These are phyloP conservation scores for Penicillium sp. DNA, from an alignment of 2,329 filamentous ascomycete genomes.

Conservation along the genomic window DNA sequence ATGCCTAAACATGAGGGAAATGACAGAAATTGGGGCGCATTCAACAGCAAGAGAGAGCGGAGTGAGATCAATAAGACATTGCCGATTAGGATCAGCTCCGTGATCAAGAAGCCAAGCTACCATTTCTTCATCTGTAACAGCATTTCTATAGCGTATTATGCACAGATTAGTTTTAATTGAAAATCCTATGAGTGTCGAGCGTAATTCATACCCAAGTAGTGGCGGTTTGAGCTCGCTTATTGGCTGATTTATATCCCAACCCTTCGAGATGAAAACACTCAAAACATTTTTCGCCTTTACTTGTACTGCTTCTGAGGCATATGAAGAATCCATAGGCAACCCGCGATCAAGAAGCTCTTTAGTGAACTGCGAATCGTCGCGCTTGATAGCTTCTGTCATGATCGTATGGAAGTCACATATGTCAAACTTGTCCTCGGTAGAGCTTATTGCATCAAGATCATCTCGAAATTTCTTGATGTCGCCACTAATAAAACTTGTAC, in stretches of 20 bases:
- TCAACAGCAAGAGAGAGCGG: conserved; percentile 30
- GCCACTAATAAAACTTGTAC: too few relatives aligned
- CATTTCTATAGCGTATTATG: too few relatives aligned
- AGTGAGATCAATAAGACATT: conserved; percentile 27
- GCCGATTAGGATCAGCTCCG: conserved; percentile 31
- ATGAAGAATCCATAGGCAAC: conserved; percentile 20
- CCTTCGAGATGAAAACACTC: conserved; percentile 16
- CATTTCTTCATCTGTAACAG: conserved; percentile 27
- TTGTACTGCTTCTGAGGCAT: conserved; percentile 19
- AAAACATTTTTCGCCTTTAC: conserved; percentile 16
- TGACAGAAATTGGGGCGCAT: conserved; percentile 18
- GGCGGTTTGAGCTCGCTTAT: conserved; percentile 23
- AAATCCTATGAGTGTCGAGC: too few relatives aligned
- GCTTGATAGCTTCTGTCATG: conserved; percentile 26
- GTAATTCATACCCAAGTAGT: conserved; percentile 25
- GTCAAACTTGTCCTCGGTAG: conserved; percentile 6
- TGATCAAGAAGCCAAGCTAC: conserved; percentile 31
- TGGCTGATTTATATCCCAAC: conserved; percentile 30
- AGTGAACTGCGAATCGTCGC: conserved; percentile 15
- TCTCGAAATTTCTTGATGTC: too few relatives aligned
- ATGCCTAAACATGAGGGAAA: conserved; percentile 1
- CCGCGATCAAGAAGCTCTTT: conserved; percentile 22
- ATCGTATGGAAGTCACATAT: conserved; percentile 22
- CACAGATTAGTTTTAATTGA: too few relatives aligned
- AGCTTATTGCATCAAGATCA: too few relatives aligned